Evolutionary conservation across 2,329 filamentous ascomycete species (phyloP), one percentile per base, ranked within the genome.

Genomic region (Exophiala oligosperma): DNA sequence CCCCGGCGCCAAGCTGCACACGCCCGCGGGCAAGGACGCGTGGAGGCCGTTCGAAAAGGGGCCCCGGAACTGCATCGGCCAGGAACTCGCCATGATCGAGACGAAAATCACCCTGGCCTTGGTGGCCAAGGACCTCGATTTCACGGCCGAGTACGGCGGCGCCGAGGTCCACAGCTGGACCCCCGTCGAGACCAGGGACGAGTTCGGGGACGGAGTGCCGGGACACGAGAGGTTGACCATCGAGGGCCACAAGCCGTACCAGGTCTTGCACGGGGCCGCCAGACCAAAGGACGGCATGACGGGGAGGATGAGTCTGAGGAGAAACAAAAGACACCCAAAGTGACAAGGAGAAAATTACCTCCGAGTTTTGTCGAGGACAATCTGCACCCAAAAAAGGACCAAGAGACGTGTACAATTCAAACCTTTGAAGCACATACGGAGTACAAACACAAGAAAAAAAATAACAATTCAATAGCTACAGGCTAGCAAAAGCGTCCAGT

Each of bases 1-100:
- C 38, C 64, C 62, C 1, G 67, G 35, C 60, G 61, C 47, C 66
- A 76, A 53, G 65, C 69, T 62, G 57, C 74, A 64, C 67, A 75
- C 64, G 9, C 57, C 60, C 1, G 67, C 72, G 21, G 60, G 68
- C 48, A 76, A 78, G 50, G 76, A 77, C 54, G 80, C 81, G 0
- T 86, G 76, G 75, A 76, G 82, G 7, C 74, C 80, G 0, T 86
- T 86, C 67, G 80, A 81, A 63, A 74, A 77, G 55, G 83, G 84
- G 0, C 74, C 77, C 1, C 69, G 83, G 11, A 80, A 79, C 52
- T 87, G 83, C 64, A 77, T 85, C n/a, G 83, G 82, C 1, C 80
- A 84, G 67, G 79, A 81, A 61, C 72, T 85, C 46, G 82, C 78
- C 0, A 76, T 79, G 69, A 71, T 82, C 14, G 82, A 85, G 69